phyloP scores from a whole-genome alignment of 805 yeast species.

The Wickerhamiella cacticola region DNA sequence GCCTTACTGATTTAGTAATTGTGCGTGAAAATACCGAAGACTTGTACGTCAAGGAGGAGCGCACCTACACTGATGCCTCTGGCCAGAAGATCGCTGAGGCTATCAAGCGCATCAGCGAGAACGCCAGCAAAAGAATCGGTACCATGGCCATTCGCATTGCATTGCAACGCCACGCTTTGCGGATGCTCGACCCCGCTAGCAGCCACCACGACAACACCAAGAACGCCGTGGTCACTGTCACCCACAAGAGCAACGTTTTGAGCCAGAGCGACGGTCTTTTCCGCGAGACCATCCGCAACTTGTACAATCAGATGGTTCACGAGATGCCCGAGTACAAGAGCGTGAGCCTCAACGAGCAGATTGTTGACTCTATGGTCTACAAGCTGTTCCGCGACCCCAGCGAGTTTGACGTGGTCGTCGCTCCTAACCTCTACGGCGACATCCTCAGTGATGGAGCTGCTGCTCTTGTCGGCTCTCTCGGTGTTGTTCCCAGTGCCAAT shows the following conservation, averaged over 20 bases:
- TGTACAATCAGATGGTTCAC: constrained; percentile 33
- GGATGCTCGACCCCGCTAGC: constrained; percentile 37
- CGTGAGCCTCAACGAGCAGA: constrained; percentile 78
- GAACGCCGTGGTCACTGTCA: constrained; percentile 72
- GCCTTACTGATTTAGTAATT: constrained; percentile 93
- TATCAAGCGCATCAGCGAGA: constrained; percentile 86
- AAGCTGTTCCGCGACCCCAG: constrained; percentile 98
- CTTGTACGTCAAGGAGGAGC: constrained; percentile 89
- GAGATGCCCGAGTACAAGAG: constrained; percentile 40
- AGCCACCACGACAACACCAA: constrained; percentile 32
- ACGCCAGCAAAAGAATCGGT: constrained; percentile 76
- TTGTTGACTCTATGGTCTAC: constrained; percentile 98
- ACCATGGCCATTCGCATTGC: constrained; percentile 89
- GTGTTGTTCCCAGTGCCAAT: constrained; percentile 96
- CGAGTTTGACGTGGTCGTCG: constrained; percentile 93
- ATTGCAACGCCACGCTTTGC: constrained; percentile 69
- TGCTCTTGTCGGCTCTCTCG: constrained; percentile 92
- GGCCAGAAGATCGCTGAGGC: constrained; percentile 94
- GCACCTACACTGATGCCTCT: constrained; percentile 54
- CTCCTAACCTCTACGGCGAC: constrained; percentile 97
- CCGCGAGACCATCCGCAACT: constrained; percentile 68
- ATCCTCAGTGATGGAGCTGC: constrained; percentile 97
- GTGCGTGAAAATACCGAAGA: constrained; percentile 99
- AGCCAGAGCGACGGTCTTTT: constrained; percentile 89
- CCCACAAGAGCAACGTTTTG: constrained; percentile 93